These are phyloP conservation scores for Cyclotella sp. DNA, from an alignment of 108 stramenopile genomes.

Conservation along the genomic window DNA sequence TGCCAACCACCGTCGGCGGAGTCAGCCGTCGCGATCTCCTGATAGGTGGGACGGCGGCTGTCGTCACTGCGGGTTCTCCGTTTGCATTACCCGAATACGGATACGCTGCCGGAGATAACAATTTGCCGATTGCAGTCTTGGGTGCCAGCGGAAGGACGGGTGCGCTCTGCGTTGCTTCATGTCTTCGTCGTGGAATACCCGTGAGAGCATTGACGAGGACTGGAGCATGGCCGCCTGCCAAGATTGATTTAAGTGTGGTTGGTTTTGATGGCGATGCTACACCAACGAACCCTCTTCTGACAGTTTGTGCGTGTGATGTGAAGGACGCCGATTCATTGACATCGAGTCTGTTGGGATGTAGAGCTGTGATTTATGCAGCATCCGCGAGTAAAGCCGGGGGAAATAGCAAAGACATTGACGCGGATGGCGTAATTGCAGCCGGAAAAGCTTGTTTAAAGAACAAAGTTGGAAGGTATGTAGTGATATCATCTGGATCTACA, in stretches of 20 bases:
- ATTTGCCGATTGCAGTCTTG: constrained; percentile 46
- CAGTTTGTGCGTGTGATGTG: constrained; percentile 36
- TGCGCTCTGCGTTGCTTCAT: constrained; percentile 42
- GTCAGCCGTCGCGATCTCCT: constrained; percentile 26
- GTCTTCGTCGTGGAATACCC: constrained; percentile 43
- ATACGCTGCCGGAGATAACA: not conserved
- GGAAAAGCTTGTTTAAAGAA: constrained; percentile 40
- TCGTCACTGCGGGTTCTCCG: not conserved
- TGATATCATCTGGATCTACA: constrained; percentile 54
- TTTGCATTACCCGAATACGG: not conserved
- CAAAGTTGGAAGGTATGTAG: constrained; percentile 43
- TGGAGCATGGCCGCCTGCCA: constrained; percentile 32
- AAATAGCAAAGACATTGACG: constrained; percentile 20
- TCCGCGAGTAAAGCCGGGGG: constrained; percentile 54
- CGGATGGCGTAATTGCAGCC: constrained; percentile 41
- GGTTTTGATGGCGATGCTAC: constrained; percentile 16
- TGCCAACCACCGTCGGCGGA: not conserved
- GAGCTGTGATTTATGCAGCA: constrained; percentile 60
- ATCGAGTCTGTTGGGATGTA: constrained; percentile 31
- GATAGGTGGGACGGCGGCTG: constrained; percentile 16
- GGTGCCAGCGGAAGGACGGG: constrained; percentile 60
- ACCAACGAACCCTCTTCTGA: constrained; percentile 13
- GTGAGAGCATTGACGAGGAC: constrained; percentile 37
- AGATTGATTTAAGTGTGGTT: constrained; percentile 21
- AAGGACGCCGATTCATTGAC: constrained; percentile 31